A percentile compares a stretch with the other conserved stretches of the same genome.
Evolutionary conservation across 2,329 filamentous ascomycete species (phyloP).

Genomic region (Tolypocladium inflatum): DNA sequence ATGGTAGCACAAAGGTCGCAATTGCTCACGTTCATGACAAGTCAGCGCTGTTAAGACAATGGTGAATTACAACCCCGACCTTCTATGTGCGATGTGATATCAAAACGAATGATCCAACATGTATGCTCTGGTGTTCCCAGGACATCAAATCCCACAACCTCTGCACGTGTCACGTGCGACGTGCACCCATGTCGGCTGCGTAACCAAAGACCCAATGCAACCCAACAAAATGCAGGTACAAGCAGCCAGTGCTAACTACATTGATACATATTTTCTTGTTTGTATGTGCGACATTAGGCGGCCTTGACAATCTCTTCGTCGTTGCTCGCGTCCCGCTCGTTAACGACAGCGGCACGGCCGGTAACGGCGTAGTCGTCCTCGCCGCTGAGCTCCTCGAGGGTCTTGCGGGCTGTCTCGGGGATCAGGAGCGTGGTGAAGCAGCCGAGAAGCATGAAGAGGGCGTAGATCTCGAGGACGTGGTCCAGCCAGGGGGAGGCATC

Average conservation of each 20-base stretch:
- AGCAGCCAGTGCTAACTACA: background rate
- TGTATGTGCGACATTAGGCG: background rate
- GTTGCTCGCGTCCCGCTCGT: background rate
- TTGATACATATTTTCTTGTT: background rate
- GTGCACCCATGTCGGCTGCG: background rate
- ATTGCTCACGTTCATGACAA: background rate
- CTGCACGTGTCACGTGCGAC: too few relatives aligned
- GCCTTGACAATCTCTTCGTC: constrained; percentile 3
- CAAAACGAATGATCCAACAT: background rate
- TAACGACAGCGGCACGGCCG: background rate
- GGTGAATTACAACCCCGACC: background rate
- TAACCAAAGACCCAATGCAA: background rate
- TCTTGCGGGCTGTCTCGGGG: constrained; percentile 66
- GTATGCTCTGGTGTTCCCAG: background rate
- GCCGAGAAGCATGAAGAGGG: constrained; percentile 68
- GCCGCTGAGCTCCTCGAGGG: constrained; percentile 52
- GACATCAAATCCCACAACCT: background rate
- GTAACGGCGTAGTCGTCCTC: constrained; percentile 21
- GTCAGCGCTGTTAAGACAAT: background rate
- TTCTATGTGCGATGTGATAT: background rate
- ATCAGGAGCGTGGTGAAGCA: constrained; percentile 60
- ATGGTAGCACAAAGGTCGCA: background rate
- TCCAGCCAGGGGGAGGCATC: constrained; percentile 56
- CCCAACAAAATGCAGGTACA: background rate
- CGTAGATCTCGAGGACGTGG: constrained; percentile 67